Conservation (phyloP, 169 alveolate genomes). For the Toxoplasma gondii region DNA sequence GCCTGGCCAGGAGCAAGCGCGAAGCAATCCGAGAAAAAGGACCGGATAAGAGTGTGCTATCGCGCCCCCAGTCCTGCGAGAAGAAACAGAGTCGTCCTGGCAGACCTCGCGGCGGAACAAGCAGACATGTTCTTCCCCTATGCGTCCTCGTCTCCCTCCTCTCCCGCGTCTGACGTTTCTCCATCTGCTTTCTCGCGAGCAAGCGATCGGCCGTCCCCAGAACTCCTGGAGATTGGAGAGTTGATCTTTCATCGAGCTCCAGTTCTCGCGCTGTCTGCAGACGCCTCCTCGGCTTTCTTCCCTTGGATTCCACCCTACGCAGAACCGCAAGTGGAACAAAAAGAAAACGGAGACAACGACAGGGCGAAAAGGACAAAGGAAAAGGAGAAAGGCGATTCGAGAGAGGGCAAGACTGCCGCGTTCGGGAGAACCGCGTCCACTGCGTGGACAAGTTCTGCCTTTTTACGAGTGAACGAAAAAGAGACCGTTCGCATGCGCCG, state of each 20-base stretch:
- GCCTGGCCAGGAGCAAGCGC: too few relatives aligned
- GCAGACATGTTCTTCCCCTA: background rate
- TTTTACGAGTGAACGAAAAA: background rate
- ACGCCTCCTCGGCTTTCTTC: background rate
- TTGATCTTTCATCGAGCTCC: background rate
- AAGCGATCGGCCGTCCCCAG: background rate
- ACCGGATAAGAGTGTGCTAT: background rate
- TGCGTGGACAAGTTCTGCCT: too few relatives aligned
- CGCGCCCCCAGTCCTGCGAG: background rate
- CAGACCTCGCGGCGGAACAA: background rate
- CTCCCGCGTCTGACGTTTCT: background rate
- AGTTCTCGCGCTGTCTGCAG: background rate
- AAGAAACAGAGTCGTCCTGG: background rate
- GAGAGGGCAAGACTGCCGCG: too few relatives aligned
- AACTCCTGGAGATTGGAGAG: background rate
- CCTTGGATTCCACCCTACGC: background rate
- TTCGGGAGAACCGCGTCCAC: background rate
- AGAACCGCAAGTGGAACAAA: background rate
- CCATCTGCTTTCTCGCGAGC: background rate
- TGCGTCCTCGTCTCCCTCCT: background rate
- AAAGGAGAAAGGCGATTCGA: background rate
- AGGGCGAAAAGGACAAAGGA: background rate
- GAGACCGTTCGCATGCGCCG: background rate
- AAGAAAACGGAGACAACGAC: background rate
- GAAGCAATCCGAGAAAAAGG: background rate